Percentiles rank a stretch among this genome's conserved stretches.
Evolutionary conservation across 441 rosid genomes (phyloP).

Genomic region (Raphanus hybrid): DNA sequence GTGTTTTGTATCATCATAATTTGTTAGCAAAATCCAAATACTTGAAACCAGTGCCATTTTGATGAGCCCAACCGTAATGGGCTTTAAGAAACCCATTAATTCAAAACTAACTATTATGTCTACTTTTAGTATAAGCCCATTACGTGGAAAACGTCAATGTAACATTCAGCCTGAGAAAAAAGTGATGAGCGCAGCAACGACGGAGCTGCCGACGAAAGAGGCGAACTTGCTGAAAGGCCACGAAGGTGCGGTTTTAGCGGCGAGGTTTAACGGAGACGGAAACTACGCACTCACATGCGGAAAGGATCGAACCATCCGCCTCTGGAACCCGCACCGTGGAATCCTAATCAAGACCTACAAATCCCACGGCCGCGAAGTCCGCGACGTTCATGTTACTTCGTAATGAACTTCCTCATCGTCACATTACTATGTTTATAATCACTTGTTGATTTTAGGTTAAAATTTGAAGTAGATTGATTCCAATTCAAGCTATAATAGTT

Average conservation of each 20-base stretch:
- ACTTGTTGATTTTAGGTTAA: not conserved
- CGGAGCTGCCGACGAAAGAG: constrained; percentile 74
- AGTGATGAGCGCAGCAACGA: constrained; percentile 52
- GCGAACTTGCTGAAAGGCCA: constrained; percentile 77
- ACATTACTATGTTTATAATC: not conserved
- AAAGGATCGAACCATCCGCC: constrained; percentile 93
- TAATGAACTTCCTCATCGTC: constrained; percentile 29
- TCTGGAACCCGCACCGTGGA: constrained; percentile 99
- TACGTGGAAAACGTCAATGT: not conserved
- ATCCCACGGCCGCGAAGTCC: constrained; percentile 95
- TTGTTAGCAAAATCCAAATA: not conserved
- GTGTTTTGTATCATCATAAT: not conserved
- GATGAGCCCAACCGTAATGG: not conserved
- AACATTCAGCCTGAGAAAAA: constrained; percentile 26
- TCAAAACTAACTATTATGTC: not conserved
- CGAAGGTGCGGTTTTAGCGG: constrained; percentile 93
- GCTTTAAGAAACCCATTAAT: constrained; percentile 16
- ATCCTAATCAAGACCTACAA: constrained; percentile 94
- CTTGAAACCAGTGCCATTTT: not conserved
- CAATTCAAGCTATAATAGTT: not conserved
- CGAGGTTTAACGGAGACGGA: constrained; percentile 91
- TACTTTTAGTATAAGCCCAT: constrained; percentile 17
- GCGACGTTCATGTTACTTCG: constrained; percentile 94
- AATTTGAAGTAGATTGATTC: not conserved
- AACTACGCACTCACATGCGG: constrained; percentile 93